Conservation (phyloP, 306 rosid species). For the Acmispon strigosus region DNA sequence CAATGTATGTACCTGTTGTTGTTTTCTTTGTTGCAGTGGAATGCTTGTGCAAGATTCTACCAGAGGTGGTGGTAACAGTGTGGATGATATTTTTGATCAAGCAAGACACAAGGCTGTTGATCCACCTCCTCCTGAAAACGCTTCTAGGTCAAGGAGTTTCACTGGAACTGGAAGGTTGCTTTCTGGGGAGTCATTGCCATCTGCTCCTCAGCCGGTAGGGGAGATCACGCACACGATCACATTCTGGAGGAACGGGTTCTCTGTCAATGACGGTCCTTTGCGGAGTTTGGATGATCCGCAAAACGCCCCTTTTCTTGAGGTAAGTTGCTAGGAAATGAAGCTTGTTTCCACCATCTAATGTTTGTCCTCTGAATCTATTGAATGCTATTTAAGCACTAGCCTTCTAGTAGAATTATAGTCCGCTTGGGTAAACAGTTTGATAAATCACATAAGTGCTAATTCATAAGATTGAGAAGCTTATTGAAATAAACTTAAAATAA, state of each 20-base stretch:
- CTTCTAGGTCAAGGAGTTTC: constrained; percentile 58
- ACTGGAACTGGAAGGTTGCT: constrained; percentile 81
- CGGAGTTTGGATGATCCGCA: constrained; percentile 71
- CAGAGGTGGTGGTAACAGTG: constrained; percentile 43
- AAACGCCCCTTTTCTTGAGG: constrained; percentile 80
- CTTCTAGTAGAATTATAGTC: background rate
- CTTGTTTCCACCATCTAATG: background rate
- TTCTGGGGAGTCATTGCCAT: constrained; percentile 63
- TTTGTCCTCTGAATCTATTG: background rate
- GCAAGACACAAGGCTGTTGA: constrained; percentile 52
- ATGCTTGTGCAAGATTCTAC: constrained; percentile 91
- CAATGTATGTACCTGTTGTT: background rate
- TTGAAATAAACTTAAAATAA: no score
- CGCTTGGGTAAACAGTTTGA: no score
- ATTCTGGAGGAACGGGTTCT: constrained; percentile 90
- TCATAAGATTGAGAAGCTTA: no score
- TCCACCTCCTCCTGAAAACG: constrained; percentile 32
- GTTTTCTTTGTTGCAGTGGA: constrained; percentile 47
- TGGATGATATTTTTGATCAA: constrained; percentile 63
- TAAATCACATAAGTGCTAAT: no score
- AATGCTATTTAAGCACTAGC: background rate
- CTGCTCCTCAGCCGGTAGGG: constrained; percentile 55
- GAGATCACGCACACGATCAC: constrained; percentile 48
- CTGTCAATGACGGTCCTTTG: constrained; percentile 68
- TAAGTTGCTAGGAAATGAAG: constrained; percentile 24